Evolutionary conservation across 2,329 filamentous ascomycete genomes (phyloP), one percentile per base, ranked within the genome.

Genomic region (Aspergillus sp.): DNA sequence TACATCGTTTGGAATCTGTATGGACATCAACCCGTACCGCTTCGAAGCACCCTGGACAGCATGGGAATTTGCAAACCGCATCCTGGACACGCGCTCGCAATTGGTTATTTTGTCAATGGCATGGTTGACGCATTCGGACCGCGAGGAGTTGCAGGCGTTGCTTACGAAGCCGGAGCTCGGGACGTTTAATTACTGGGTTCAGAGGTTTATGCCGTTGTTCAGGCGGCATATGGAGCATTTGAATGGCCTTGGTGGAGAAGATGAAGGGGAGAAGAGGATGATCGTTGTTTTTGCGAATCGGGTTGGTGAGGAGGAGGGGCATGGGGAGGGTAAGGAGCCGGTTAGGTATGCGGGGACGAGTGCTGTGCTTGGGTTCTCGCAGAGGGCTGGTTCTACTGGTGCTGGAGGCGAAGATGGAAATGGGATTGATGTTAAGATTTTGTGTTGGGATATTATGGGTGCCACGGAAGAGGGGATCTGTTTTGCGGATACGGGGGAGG

Each of bases 111-210:
- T 84, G 13, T 76, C 72, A n/a, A 84, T 83, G 78, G 82, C 82
- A 1, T 85, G 81, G 81, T 61, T 83, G 20, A 81, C 78, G 13
- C 61, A 71, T 23, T 62, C 80, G 20, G 63, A 67, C 22, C 68
- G 72, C 2, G 70, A 74, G 20, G 77, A 80, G 49, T 60, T 82
- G 23, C 62, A 65, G 17, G 48, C 62, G 6, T 64, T 76, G 15
- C 65, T 69, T 1, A 60, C 62, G 5, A 61, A 69, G 45, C 77
- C 80, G 3, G 81, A 84, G 55, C 66, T 78, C 60, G 76, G 80
- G 55, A 84, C 82, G 1, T 73, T 84, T 49, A 74, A 73, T 44
- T 85, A 84, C 60, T 85, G 82, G 82, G 65, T 84, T 17, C 74
- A 78, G 60, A 66, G 82, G 38, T 78, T 84, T 49, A 71, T 73